Percentiles rank a stretch among this genome's conserved stretches.
Evolutionary conservation across 1,284 basidiomycete species (phyloP).

Genomic region (Pulveroboletus sp.): DNA sequence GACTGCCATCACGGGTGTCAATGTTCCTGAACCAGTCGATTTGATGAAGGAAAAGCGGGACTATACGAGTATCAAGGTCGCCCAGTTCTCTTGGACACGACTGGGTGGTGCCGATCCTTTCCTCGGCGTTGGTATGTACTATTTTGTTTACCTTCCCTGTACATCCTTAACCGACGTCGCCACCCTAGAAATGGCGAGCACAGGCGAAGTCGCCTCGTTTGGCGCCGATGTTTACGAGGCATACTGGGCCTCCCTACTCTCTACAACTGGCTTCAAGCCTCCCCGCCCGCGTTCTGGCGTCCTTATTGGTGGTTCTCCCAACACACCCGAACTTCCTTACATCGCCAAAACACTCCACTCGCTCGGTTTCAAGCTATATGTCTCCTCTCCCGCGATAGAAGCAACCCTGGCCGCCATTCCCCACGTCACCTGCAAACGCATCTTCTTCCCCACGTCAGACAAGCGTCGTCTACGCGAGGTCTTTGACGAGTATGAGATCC

Average conservation of each 20-base stretch:
- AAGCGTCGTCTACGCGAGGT: conserved; percentile 94
- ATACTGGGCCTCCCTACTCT: conserved; percentile 91
- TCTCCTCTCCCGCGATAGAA: conserved; percentile 82
- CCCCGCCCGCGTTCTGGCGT: conserved; percentile 82
- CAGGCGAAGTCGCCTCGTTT: conserved; percentile 98
- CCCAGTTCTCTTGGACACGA: conserved; percentile 99
- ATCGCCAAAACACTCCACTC: conserved; percentile 79
- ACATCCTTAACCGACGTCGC: background rate
- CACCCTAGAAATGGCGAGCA: conserved; percentile 90
- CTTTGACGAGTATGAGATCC: conserved; percentile 94
- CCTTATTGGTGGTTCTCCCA: conserved; percentile 84
- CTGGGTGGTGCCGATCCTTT: conserved; percentile 94
- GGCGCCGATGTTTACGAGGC: conserved; percentile 94
- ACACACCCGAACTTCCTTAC: conserved; percentile 77
- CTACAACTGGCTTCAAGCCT: conserved; percentile 89
- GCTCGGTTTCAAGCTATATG: conserved; percentile 92
- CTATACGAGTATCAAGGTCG: conserved; percentile 96
- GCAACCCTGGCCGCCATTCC: conserved; percentile 81
- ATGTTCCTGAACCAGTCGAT: conserved; percentile 93
- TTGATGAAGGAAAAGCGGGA: conserved; percentile 89
- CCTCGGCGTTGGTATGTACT: conserved; percentile 82
- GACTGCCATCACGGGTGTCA: conserved; percentile 84
- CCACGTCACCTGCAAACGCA: conserved; percentile 81
- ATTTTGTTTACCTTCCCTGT: background rate
- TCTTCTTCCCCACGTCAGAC: conserved; percentile 96